phyloP scores from a whole-genome alignment of 1,284 basidiomycete genomes.

The Tylopilus sp. region DNA sequence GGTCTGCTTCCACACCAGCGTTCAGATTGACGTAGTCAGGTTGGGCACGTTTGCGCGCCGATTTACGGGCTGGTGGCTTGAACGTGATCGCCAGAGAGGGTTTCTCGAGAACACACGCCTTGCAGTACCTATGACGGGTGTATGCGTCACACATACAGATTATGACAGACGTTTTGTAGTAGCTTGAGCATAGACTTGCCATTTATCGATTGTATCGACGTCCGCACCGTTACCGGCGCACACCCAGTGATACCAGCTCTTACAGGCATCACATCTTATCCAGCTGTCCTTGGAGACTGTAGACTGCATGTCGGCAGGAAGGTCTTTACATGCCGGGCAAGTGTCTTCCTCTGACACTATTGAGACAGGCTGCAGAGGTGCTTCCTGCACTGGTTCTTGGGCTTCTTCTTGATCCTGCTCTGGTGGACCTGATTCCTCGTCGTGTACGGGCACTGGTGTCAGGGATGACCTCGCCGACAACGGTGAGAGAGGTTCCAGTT shows the following conservation, averaged over 20 bases:
- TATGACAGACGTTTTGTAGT: constrained; percentile 8
- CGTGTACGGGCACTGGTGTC: constrained; percentile 29
- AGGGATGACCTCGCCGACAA: constrained; percentile 32
- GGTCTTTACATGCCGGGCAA: constrained; percentile 44
- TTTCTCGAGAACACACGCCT: constrained; percentile 55
- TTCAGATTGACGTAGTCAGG: constrained; percentile 76
- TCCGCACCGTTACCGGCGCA: constrained; percentile 68
- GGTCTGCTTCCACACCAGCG: constrained; percentile 57
- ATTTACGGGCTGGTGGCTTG: constrained; percentile 75
- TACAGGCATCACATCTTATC: constrained; percentile 75
- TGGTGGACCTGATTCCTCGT: constrained; percentile 20
- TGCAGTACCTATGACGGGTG: constrained; percentile 58
- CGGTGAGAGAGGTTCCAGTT: constrained; percentile 29
- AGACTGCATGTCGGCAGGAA: constrained; percentile 23
- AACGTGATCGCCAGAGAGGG: constrained; percentile 62
- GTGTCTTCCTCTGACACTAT: constrained; percentile 32
- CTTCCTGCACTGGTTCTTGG: constrained; percentile 16
- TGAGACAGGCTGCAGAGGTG: constrained; percentile 13
- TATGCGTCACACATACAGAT: constrained; percentile 16
- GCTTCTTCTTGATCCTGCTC: constrained; percentile 23
- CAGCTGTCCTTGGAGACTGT: constrained; percentile 56
- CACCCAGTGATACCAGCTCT: constrained; percentile 78
- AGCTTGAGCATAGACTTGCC: constrained; percentile 37
- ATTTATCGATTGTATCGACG: constrained; percentile 58
- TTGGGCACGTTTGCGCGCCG: constrained; percentile 63